Conservation (phyloP, 1,284 basidiomycete species). For the Cutaneotrichosporon curvatum region DNA sequence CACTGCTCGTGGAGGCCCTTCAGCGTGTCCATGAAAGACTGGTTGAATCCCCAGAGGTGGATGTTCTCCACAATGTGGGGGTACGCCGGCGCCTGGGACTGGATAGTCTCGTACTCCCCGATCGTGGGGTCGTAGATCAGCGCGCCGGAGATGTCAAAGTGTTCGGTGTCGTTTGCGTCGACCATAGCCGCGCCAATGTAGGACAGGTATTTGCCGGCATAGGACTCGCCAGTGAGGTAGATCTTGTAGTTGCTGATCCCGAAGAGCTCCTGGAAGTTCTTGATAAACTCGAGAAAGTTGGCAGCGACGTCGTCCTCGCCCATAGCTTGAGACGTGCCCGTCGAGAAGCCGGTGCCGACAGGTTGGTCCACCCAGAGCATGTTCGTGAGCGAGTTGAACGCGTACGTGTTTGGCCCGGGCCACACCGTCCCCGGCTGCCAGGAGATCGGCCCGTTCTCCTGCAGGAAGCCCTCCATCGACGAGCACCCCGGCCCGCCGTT, state of each 20-base stretch:
- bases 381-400: constrained; percentile 65
- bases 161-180: constrained; percentile 19
- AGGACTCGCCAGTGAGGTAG: constrained; percentile 35
- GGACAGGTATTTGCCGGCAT: constrained; percentile 46
- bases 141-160: constrained; percentile 22
- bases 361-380: constrained; percentile 56
- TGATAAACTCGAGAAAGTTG: constrained; percentile 32
- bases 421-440: constrained; percentile 62
- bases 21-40: constrained; percentile 57
- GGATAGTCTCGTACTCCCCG: constrained; percentile 51
- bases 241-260: constrained; percentile 25
- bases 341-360: constrained; percentile 71
- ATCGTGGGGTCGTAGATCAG: constrained; percentile 29
- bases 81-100: constrained; percentile 57
- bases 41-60: constrained; percentile 23
- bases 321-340: constrained; percentile 59
- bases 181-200: constrained; percentile 41
- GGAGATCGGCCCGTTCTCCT: constrained; percentile 73
- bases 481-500: constrained; percentile 51
- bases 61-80: constrained; percentile 9
- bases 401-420: constrained; percentile 61
- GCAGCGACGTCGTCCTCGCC: constrained; percentile 39
- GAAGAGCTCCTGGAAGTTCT: constrained; percentile 19
- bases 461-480: constrained; percentile 65
- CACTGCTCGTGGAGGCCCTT: constrained; percentile 54